Evolutionary conservation across 2,329 filamentous ascomycete species (phyloP).

Genomic region (Cladobotryum mycophilum): DNA sequence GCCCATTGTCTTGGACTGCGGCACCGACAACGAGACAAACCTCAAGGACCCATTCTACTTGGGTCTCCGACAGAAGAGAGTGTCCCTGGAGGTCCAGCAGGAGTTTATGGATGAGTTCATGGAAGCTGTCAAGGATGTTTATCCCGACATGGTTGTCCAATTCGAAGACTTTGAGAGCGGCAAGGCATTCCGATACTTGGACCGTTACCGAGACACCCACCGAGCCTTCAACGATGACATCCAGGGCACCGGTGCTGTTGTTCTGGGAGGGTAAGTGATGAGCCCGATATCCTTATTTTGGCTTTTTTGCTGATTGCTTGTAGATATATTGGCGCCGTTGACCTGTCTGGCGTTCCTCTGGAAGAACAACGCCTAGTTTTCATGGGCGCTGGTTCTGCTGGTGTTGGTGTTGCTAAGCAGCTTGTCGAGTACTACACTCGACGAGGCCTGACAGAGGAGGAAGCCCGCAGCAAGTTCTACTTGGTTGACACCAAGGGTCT

Average conservation of each 20-base stretch:
- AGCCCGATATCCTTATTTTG: no score
- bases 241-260: conserved; percentile 93
- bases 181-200: conserved; percentile 85
- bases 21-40: conserved; percentile 61
- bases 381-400: conserved; percentile 90
- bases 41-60: conserved; percentile 74
- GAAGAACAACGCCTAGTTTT: conserved; percentile 94
- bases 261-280: conserved; percentile 65
- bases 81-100: conserved; percentile 69
- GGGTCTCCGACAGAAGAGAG: conserved; percentile 77
- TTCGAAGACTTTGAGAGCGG: conserved; percentile 97
- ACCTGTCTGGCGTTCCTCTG: conserved; percentile 75
- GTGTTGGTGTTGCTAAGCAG: conserved; percentile 96
- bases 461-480: conserved; percentile 88
- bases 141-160: conserved; percentile 67
- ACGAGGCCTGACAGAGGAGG: conserved; percentile 80
- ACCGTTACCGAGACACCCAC: conserved; percentile 81
- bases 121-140: conserved; percentile 74
- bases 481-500: conserved; percentile 96
- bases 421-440: conserved; percentile 95
- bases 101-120: conserved; percentile 98
- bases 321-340: conserved; percentile 64
- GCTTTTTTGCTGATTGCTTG: neutral
- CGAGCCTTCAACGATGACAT: conserved; percentile 99
- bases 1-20: conserved; percentile 61